Evolutionary conservation across 805 yeast genomes (phyloP).

Genomic region (Myxozyma vanderwaltii): DNA sequence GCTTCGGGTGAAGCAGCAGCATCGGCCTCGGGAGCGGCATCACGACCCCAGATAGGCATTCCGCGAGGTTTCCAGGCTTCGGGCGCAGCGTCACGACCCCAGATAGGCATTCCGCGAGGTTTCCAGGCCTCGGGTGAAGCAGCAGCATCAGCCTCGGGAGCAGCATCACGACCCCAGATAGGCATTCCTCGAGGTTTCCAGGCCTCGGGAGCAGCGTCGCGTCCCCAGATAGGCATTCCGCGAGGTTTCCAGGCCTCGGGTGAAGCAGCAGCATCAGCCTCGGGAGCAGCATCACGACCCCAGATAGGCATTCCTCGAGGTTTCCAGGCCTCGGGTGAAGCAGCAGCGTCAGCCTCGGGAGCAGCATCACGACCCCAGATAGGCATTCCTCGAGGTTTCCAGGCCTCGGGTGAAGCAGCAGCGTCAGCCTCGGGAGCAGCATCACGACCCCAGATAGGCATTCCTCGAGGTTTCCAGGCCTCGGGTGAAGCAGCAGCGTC

Average conservation of each 20-base stretch:
- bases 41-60: constrained; percentile 19
- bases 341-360: too few relatives aligned
- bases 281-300: too few relatives aligned
- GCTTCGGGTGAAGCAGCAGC: too few relatives aligned
- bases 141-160: background rate
- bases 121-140: constrained; percentile 11
- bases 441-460: constrained; percentile 17
- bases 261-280: constrained; percentile 22
- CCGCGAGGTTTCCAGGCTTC: constrained; percentile 6
- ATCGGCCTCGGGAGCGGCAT: constrained; percentile 22
- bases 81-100: constrained; percentile 21
- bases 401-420: too few relatives aligned
- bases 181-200: constrained; percentile 11
- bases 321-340: too few relatives aligned
- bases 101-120: constrained; percentile 12
- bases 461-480: background rate
- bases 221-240: constrained; percentile 18
- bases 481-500: background rate
- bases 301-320: too few relatives aligned
- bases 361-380: too few relatives aligned
- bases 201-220: constrained; percentile 25
- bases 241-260: constrained; percentile 1
- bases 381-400: too few relatives aligned
- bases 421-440: constrained; percentile 23
- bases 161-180: constrained; percentile 13